phyloP scores from a whole-genome alignment of 108 stramenopile species.

The Aurantiochytrium sp. region DNA sequence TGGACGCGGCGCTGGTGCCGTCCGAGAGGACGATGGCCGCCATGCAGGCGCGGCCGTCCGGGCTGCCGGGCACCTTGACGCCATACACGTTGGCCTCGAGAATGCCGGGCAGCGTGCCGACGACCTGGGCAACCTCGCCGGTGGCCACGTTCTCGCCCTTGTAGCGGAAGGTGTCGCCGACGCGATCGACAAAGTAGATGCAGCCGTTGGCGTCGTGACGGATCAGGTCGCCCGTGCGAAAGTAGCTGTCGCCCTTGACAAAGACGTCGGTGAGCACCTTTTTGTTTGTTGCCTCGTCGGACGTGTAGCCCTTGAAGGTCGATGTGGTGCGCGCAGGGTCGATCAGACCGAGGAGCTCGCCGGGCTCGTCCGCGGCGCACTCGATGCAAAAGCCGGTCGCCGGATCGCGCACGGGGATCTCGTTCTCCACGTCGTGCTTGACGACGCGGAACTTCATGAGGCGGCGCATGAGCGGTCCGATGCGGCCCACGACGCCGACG shows the following conservation, averaged over 20 bases:
- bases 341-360: constrained; percentile 52
- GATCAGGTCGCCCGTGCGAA: constrained; percentile 55
- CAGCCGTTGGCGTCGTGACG: constrained; percentile 44
- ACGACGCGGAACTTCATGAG: constrained; percentile 29
- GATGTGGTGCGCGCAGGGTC: constrained; percentile 31
- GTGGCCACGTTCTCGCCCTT: constrained; percentile 64
- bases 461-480: constrained; percentile 39
- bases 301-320: constrained; percentile 55
- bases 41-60: constrained; percentile 41
- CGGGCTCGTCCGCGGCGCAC: constrained; percentile 45
- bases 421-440: constrained; percentile 41
- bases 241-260: constrained; percentile 47
- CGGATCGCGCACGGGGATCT: constrained; percentile 42
- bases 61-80: constrained; percentile 34
- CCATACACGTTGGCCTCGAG: constrained; percentile 52
- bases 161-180: constrained; percentile 65
- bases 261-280: constrained; percentile 51
- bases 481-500: constrained; percentile 49
- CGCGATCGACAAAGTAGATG: constrained; percentile 56
- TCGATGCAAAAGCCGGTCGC: constrained; percentile 36
- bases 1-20: background rate
- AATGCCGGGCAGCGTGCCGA: constrained; percentile 33
- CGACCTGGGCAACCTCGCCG: constrained; percentile 49
- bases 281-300: constrained; percentile 40
- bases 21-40: constrained; percentile 38